Evolutionary conservation across 176 grass and related monocot species (phyloP), one percentile per base, ranked within the genome.

Genomic region (Musa troglodytarum): DNA sequence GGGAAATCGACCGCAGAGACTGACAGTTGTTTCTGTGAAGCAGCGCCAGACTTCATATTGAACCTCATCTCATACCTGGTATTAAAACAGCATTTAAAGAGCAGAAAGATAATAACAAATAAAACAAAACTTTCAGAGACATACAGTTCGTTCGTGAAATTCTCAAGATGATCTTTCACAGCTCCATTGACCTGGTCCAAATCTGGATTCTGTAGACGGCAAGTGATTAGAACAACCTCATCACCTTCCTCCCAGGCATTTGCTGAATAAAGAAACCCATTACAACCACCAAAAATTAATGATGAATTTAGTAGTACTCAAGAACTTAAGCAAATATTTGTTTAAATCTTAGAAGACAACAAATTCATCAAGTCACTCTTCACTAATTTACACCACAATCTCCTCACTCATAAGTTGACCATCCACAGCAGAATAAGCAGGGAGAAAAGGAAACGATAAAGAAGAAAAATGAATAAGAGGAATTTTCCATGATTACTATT

Each of bases 191-290:
- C 76, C 76, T 79, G 82, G 78, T 97, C 94, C 77, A 97, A 82
- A 84, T 93, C 90, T 65, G 84, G 88, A 72, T 97, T 91, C 74
- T 85, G 69, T 52, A 97, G 78, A 15, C 90, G 90, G 74, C 88
- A 97, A 55, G 94, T 97, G 53, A 97, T 76, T 28, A 97, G 73
- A 71, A 97, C 71, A 62, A 91, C 88, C 75, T 93, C 94, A 12
- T 91, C 90, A n/a, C 84, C 94, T 82, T 91, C 90, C 85, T 97
- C 94, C 94, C 94, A 97, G 50, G 94, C 88, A 82, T 97, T 97
- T 72, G 90, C 94, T 97, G 79, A 69, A 63, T 14, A 70, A 74
- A 79, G 29, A 52, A 57, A 74, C 23, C 29, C 75, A 77, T 52
- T 3, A 49, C 81, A 77, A 49, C 57, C 16, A 74, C 29, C 23